phyloP scores from a whole-genome alignment of 2,329 filamentous ascomycete genomes.

The Alternaria postmessia region DNA sequence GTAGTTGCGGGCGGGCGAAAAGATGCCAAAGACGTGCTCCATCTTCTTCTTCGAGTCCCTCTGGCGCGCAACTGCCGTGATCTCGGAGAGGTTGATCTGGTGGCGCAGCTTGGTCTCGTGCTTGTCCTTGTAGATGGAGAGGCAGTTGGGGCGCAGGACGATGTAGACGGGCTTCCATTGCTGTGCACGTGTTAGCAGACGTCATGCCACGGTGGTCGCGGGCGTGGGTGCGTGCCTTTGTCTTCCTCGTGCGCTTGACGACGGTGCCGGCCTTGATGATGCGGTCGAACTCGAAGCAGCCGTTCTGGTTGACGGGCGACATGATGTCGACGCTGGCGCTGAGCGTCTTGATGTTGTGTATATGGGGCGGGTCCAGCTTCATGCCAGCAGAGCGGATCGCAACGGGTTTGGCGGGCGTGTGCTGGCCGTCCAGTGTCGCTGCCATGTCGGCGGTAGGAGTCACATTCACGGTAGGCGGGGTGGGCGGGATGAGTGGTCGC shows the following conservation, averaged over 20 bases:
- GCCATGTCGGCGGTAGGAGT: conserved; percentile 23
- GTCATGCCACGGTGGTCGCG: neutral
- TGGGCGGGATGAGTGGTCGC: neutral
- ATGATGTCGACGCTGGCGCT: conserved; percentile 66
- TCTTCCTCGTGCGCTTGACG: conserved; percentile 89
- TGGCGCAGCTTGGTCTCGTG: conserved; percentile 89
- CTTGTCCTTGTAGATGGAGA: conserved; percentile 92
- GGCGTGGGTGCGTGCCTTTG: conserved; percentile 56
- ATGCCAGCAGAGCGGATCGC: conserved; percentile 34
- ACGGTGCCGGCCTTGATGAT: conserved; percentile 90
- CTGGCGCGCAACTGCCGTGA: conserved; percentile 88
- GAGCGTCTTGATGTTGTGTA: conserved; percentile 32
- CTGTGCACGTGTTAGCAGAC: conserved; percentile 55
- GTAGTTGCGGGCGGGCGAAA: conserved; percentile 89
- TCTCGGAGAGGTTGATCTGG: conserved; percentile 85
- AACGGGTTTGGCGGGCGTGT: conserved; percentile 35
- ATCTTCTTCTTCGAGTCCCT: conserved; percentile 89
- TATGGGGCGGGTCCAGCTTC: conserved; percentile 35
- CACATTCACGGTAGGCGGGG: conserved; percentile 26
- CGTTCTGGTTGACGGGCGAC: conserved; percentile 91
- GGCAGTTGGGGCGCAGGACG: conserved; percentile 86
- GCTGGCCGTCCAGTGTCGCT: conserved; percentile 35
- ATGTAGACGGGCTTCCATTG: conserved; percentile 91
- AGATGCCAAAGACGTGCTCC: conserved; percentile 88
- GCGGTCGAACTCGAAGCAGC: conserved; percentile 94